Percentiles rank a stretch among this genome's conserved stretches.
These are phyloP conservation scores for Magnolia officinalis DNA, from an alignment of 164 flowering plant genomes.

Conservation along the genomic window DNA sequence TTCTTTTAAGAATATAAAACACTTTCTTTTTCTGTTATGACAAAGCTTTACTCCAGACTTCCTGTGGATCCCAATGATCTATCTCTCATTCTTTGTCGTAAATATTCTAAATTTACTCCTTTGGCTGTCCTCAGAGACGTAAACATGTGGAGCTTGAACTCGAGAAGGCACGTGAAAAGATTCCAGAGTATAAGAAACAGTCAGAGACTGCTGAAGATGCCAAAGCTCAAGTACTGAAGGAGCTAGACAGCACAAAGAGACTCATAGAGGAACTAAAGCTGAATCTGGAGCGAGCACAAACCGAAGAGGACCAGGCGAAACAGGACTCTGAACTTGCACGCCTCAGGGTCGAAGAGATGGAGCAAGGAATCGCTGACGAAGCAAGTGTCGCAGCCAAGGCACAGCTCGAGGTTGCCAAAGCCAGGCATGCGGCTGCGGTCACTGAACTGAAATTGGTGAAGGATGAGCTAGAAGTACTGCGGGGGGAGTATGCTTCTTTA, in stretches of 20 bases:
- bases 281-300: conserved; percentile 75
- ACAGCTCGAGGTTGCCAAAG: conserved; percentile 82
- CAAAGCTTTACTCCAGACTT: neutral
- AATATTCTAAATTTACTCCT: neutral
- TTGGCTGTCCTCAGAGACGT: conserved; percentile 42
- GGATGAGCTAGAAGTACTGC: conserved; percentile 59
- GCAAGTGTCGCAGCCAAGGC: conserved; percentile 86
- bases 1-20: neutral
- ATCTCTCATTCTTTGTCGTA: neutral
- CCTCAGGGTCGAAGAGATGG: conserved; percentile 73
- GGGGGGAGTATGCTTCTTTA: conserved; percentile 46
- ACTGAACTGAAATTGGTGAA: conserved; percentile 66
- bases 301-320: conserved; percentile 81
- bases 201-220: conserved; percentile 64
- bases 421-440: conserved; percentile 63
- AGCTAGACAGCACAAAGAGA: conserved; percentile 72
- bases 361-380: conserved; percentile 81
- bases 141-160: conserved; percentile 67
- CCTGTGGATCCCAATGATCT: neutral
- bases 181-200: conserved; percentile 53
- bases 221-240: conserved; percentile 50
- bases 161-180: conserved; percentile 65
- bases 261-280: conserved; percentile 76
- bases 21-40: no score
- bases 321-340: conserved; percentile 80